Base-by-base conservation (phyloP, 768 basidiomycete species). In the Cystobasidium onofrii region DNA sequence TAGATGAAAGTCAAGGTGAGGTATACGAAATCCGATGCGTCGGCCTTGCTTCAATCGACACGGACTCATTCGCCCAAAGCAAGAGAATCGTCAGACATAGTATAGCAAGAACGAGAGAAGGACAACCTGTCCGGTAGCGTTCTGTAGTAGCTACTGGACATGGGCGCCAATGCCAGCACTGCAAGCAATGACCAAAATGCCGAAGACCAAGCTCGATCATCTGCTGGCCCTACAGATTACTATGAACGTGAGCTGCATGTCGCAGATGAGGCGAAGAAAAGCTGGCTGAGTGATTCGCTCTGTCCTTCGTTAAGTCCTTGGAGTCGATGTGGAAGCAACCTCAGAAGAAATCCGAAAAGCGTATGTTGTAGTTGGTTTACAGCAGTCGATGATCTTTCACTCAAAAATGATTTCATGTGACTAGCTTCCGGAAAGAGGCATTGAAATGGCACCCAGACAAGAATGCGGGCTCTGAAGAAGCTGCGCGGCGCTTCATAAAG, bases 401-500 rank as follows among this genome's bases (percentile, higher is more conserved):
- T n/a, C n/a, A n/a, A n/a, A n/a, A n/a, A n/a, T n/a, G n/a, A n/a
- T n/a, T 10, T 20, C 13, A 29, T n/a, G 0, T 71, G 77, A 75
- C n/a, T n/a, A 79, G 78, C 0, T 79, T 78, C 29, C 74, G 78
- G 12, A 74, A 75, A 9, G 20, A 60, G 9, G 78, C 78, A 1
- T 79, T 83, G n/a, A 60, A 76, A 23, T 78, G 82, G 50, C 82
- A 83, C 75, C 81, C 82, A 3, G 84, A 84, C 78, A 83, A 97
- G 82, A 97, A 97, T 78, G 83, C 85, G 57, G 84, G 88, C 75
- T 88, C 95, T 78, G 81, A 90, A 1, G 91, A 95, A 76, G 91
- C 87, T 43, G 88, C 96, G 0, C 98, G 92, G 0, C 84, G 89
- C 15, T 99, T 98, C 79, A 89, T 94, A 0, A 82, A 86, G 20